Evolutionary conservation across 768 basidiomycete genomes (phyloP), one percentile per base, ranked within the genome.

Genomic region (Leccinum broughii): DNA sequence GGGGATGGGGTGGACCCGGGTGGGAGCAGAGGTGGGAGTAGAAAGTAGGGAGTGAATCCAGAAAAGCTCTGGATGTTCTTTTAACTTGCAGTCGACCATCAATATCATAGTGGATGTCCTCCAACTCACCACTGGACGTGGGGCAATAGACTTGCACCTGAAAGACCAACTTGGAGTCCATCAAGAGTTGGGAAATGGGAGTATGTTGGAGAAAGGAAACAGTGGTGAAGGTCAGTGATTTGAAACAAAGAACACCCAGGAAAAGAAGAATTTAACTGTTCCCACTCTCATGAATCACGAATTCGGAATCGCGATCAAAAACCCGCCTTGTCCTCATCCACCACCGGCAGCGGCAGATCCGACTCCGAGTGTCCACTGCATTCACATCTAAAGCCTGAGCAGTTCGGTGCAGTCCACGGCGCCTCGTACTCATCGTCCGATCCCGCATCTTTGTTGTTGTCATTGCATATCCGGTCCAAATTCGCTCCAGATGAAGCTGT

Each of bases 401-500:
- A 67, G 14, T 15, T 65, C 66, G 2, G 34, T 56, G 5, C 4
- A 11, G 3, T 67, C 59, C 30, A 51, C n/a, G 13, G 41, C 14
- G 2, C 6, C 4, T 44, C 34, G 22, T 26, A 39, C 14, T 44
- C 46, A 13, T 22, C 7, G 0, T 46, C 57, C 0, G 3, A 34
- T 7, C 56, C 57, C 1, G 14, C 22, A 6, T 32, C 13, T 3
- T 10, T 9, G 4, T 24, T 13, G n/a, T 6, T 7, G 2, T 22
- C 11, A 11, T 54, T 17, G 11, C 6, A 10, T 24, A 32, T 17
- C 1, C 50, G 14, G 22, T 0, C n/a, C 4, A 65, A 56, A 6
- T 69, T 11, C 50, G 30, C 76, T 72, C 77, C 77, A 78, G 6
- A 75, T 54, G 60, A 77, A 71, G 59, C 77, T 78, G 49, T 3